These are phyloP conservation scores for Paraphoma sp. DNA, from an alignment of 2,329 filamentous ascomycete species.

Conservation along the genomic window DNA sequence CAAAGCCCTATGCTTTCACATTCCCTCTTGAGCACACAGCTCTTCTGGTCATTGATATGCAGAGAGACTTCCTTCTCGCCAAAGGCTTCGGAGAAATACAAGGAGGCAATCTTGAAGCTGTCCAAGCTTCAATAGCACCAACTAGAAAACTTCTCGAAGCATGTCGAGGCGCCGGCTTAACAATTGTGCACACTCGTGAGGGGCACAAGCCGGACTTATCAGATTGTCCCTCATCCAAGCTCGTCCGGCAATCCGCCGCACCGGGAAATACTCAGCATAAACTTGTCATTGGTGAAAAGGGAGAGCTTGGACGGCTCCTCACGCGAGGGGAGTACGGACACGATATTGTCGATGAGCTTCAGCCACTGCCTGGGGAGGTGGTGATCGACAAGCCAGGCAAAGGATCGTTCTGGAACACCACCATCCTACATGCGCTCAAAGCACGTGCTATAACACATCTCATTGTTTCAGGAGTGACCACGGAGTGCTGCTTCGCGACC, in stretches of 20 bases:
- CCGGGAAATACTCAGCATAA: constrained; percentile 54
- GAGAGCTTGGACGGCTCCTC: constrained; percentile 61
- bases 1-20: constrained; percentile 56
- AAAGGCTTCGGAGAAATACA: constrained; percentile 61
- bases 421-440: constrained; percentile 60
- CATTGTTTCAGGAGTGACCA: constrained; percentile 64
- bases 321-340: constrained; percentile 63
- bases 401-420: constrained; percentile 65
- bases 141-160: constrained; percentile 53
- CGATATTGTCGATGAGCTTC: constrained; percentile 62
- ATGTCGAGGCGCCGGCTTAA: constrained; percentile 52
- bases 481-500: constrained; percentile 65
- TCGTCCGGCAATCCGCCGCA: constrained; percentile 56
- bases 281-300: constrained; percentile 60
- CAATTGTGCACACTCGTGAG: constrained; percentile 59
- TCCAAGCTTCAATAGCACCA: constrained; percentile 49
- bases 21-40: constrained; percentile 57
- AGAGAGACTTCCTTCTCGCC: constrained; percentile 58
- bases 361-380: constrained; percentile 58
- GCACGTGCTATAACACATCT: constrained; percentile 65
- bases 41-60: constrained; percentile 61
- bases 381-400: constrained; percentile 67
- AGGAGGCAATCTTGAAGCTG: constrained; percentile 50
- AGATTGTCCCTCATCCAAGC: constrained; percentile 60
- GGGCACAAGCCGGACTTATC: constrained; percentile 60